Percentiles rank a stretch among this genome's conserved stretches.
Evolutionary conservation across 2,329 filamentous ascomycete genomes (phyloP).

Genomic region (Fusarium sp.): DNA sequence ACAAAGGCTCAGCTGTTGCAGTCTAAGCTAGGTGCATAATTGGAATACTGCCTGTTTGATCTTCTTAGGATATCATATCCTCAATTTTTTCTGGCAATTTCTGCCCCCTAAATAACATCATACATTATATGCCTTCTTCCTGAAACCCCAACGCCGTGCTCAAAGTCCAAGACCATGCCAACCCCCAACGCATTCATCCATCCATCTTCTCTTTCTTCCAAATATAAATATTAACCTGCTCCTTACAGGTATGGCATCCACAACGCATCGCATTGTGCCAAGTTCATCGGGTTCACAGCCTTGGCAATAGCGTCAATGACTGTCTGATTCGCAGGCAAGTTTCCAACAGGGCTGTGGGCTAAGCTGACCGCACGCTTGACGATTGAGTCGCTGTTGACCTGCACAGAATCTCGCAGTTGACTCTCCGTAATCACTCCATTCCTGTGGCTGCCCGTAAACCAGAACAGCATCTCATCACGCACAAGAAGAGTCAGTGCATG

Average conservation of each 20-base stretch:
- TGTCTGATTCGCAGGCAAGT: slow-evolving; percentile 94
- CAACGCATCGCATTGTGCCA: slow-evolving; percentile 88
- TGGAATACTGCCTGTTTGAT: not conserved
- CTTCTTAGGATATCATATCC: not conserved
- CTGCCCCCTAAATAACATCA: slow-evolving; percentile 6
- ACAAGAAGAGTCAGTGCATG: slow-evolving; percentile 95
- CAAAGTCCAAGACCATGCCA: slow-evolving; percentile 38
- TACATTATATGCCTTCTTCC: slow-evolving; percentile 25
- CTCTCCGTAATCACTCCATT: slow-evolving; percentile 61
- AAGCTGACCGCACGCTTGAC: slow-evolving; percentile 90
- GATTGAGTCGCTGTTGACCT: slow-evolving; percentile 88
- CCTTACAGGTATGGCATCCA: slow-evolving; percentile 95
- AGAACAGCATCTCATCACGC: slow-evolving; percentile 97
- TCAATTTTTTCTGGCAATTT: slow-evolving; percentile 12
- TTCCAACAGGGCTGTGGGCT: slow-evolving; percentile 80
- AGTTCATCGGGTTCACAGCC: slow-evolving; percentile 89
- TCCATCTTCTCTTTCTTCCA: slow-evolving; percentile 6
- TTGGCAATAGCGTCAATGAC: slow-evolving; percentile 94
- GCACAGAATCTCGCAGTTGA: slow-evolving; percentile 81
- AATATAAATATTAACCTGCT: slow-evolving; percentile 5
- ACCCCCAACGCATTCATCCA: not conserved
- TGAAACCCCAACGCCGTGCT: slow-evolving; percentile 45
- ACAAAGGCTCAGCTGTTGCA: not conserved
- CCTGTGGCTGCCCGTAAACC: slow-evolving; percentile 86
- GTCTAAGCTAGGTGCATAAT: not conserved